Conservation (phyloP, 2,329 filamentous ascomycete genomes). For the Catunica adiposa region DNA sequence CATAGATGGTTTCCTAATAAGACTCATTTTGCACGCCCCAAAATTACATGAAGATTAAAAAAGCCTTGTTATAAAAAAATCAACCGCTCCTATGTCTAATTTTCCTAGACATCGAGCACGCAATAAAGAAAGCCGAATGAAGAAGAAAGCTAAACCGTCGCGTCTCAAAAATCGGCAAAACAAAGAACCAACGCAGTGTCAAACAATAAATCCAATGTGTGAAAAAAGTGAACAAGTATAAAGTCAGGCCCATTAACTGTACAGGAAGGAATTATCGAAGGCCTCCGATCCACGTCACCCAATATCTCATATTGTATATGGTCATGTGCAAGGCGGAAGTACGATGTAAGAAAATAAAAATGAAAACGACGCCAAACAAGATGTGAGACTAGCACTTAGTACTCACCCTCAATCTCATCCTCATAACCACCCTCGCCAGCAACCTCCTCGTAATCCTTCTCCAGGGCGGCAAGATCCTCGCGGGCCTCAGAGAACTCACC, state of each 20-base stretch:
- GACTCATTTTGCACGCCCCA: too few species aligned
- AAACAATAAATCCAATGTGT: not conserved
- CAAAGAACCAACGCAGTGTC: slow-evolving; percentile 3
- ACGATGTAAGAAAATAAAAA: slow-evolving; percentile 2
- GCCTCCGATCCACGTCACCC: slow-evolving; percentile 2
- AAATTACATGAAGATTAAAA: too few species aligned
- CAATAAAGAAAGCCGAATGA: not conserved
- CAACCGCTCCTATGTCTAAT: too few species aligned
- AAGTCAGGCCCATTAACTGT: slow-evolving; percentile 1
- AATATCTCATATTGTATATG: slow-evolving; percentile 8
- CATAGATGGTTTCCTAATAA: too few species aligned
- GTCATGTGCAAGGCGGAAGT: slow-evolving; percentile 8
- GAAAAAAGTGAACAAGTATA: slow-evolving; percentile 2
- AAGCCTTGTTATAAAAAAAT: too few species aligned
- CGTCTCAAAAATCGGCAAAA: slow-evolving; percentile 1
- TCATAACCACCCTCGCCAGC: slow-evolving; percentile 53
- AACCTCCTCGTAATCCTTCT: slow-evolving; percentile 79
- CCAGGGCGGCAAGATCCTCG: slow-evolving; percentile 69
- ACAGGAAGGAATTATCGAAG: not conserved
- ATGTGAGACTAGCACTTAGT: slow-evolving; percentile 36
- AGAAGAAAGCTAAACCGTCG: not conserved
- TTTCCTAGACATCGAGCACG: too few species aligned
- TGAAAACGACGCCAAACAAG: slow-evolving; percentile 8
- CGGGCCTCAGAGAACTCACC: slow-evolving; percentile 78
- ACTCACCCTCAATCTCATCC: slow-evolving; percentile 55